These are phyloP conservation scores for Cutaneotrichosporon sp. DNA, from an alignment of 1,284 basidiomycete genomes.

Conservation along the genomic window DNA sequence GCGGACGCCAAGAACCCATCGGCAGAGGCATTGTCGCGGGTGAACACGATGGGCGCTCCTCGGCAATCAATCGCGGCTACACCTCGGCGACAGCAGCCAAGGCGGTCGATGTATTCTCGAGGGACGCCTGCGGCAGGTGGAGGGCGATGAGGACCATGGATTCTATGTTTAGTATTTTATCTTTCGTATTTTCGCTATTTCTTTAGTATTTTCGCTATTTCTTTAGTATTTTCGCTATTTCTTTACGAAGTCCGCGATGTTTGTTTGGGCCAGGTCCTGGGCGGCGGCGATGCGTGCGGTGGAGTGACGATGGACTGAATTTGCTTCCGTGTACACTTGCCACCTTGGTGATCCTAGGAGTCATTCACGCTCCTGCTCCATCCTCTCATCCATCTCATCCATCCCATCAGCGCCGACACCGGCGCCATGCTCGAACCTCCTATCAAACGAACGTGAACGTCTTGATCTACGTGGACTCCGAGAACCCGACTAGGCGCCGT, in stretches of 20 bases:
- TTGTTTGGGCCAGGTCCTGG: no score
- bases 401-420: no score
- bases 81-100: conserved; percentile 6
- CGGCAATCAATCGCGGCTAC: neutral
- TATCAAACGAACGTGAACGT: neutral
- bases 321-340: no score
- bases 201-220: neutral
- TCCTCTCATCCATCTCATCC: no score
- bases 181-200: conserved; percentile 2
- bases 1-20: conserved; percentile 28
- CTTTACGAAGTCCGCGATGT: neutral
- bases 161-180: no score
- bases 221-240: neutral
- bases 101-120: conserved; percentile 12
- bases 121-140: conserved; percentile 5
- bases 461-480: neutral
- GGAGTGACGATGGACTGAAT: no score
- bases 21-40: neutral
- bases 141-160: no score
- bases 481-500: neutral
- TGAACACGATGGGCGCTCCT: conserved; percentile 1
- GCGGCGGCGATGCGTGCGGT: no score
- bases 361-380: no score
- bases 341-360: no score
- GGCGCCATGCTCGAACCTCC: no score